Evolutionary conservation across 768 basidiomycete species (phyloP).

Genomic region (Hypsizygus marmoreus): DNA sequence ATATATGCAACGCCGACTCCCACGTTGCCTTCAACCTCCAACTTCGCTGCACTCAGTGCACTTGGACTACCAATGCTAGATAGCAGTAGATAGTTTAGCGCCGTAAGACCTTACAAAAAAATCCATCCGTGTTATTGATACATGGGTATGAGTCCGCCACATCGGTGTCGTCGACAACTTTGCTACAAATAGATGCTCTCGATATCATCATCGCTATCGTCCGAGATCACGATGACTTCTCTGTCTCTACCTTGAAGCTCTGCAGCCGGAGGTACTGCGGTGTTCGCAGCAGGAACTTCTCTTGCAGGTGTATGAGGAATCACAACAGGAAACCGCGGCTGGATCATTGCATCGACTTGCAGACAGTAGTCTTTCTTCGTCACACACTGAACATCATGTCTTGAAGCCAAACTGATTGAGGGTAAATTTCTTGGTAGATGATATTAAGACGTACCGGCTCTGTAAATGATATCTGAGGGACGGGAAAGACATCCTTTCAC

Average conservation of each 20-base stretch:
- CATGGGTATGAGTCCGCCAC: no score
- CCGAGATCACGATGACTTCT: background rate
- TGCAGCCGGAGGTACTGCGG: no score
- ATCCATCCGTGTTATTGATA: no score
- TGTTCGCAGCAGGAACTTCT: no score
- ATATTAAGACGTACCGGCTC: constrained; percentile 10
- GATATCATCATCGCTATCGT: constrained; percentile 1
- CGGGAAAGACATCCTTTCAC: constrained; percentile 12
- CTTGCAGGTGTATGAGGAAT: constrained; percentile 11
- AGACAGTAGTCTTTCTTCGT: constrained; percentile 19
- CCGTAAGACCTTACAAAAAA: no score
- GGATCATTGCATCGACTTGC: constrained; percentile 22
- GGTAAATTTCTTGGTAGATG: background rate
- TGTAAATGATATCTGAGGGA: constrained; percentile 15
- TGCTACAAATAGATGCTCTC: constrained; percentile 1
- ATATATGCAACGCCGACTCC: no score
- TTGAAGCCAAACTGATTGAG: background rate
- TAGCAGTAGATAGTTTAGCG: no score
- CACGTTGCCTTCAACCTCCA: no score
- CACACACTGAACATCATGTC: constrained; percentile 17
- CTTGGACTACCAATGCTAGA: no score
- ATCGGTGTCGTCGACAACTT: no score
- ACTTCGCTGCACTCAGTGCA: no score
- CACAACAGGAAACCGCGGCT: constrained; percentile 21
- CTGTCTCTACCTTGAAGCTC: no score